Conservation (phyloP, 805 yeast genomes). For the Metschnikowia vanudenii region DNA sequence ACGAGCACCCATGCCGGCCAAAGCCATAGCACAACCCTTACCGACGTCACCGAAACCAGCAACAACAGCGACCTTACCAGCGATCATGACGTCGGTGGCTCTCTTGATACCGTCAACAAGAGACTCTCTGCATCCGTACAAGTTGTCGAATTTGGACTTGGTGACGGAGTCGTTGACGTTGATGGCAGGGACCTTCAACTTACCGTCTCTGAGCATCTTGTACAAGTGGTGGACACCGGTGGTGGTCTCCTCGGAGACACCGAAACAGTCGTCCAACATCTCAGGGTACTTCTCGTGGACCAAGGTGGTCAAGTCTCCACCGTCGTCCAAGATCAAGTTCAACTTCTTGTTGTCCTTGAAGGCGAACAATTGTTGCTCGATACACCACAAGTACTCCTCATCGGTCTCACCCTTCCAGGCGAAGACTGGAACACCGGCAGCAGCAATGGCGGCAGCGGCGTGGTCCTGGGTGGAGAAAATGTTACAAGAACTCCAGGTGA, state of each 20-base stretch:
- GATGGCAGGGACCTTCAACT: conserved; percentile 97
- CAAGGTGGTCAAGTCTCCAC: conserved; percentile 96
- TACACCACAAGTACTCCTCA: conserved; percentile 99
- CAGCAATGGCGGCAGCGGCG: conserved; percentile 99
- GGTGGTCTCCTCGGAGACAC: conserved; percentile 98
- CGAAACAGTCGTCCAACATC: conserved; percentile 91
- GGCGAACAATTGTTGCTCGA: conserved; percentile 97
- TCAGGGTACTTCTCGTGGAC: conserved; percentile 99
- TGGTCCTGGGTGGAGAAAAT: conserved; percentile 99
- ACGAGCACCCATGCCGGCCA: conserved; percentile 98
- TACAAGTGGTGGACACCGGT: conserved; percentile 99
- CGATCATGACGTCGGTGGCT: conserved; percentile 99
- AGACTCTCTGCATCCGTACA: conserved; percentile 99
- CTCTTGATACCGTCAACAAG: conserved; percentile 98
- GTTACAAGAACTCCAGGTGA: conserved; percentile 99
- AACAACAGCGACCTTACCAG: conserved; percentile 98
- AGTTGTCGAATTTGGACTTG: conserved; percentile 98
- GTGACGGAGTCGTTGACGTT: conserved; percentile 99
- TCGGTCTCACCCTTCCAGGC: conserved; percentile 99
- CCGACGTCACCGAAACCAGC: conserved; percentile 99
- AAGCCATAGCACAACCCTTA: conserved; percentile 99
- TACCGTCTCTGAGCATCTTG: conserved; percentile 87
- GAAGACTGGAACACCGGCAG: conserved; percentile 97
- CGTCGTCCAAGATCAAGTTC: conserved; percentile 97
- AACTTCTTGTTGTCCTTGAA: conserved; percentile 95